Conservation (phyloP, 768 basidiomycete genomes). For the Kwoniella sp. region DNA sequence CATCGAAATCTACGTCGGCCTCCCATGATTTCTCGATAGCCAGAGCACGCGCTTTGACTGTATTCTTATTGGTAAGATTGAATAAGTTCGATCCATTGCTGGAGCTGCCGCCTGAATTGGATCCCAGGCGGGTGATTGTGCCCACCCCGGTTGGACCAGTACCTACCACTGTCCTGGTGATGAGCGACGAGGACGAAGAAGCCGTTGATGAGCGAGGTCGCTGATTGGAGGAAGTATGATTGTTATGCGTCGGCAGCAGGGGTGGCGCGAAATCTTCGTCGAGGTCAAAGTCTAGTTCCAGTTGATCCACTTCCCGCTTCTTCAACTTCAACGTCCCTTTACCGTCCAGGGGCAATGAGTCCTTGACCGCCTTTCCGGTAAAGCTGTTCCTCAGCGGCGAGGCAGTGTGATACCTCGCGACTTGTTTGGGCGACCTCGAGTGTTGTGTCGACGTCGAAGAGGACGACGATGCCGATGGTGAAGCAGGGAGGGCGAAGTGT, state of each 20-base stretch:
- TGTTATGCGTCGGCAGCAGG: neutral
- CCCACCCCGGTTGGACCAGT: constrained; percentile 41
- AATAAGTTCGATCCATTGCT: neutral
- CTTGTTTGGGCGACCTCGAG: constrained; percentile 3
- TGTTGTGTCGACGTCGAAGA: constrained; percentile 19
- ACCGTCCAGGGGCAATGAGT: constrained; percentile 7
- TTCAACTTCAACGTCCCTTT: constrained; percentile 26
- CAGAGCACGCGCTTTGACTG: constrained; percentile 26
- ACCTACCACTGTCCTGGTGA: constrained; percentile 33
- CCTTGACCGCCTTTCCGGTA: neutral
- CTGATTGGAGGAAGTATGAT: too few relatives aligned
- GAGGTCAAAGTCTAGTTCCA: constrained; percentile 12
- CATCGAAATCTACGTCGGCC: constrained; percentile 40
- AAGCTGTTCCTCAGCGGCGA: constrained; percentile 20
- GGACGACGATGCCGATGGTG: constrained; percentile 16
- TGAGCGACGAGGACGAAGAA: constrained; percentile 9
- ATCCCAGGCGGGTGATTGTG: constrained; percentile 38
- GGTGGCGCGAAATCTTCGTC: constrained; percentile 21
- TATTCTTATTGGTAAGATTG: constrained; percentile 8
- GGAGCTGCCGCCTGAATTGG: neutral
- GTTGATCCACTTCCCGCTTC: constrained; percentile 17
- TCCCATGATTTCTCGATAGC: constrained; percentile 39
- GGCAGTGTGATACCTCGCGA: constrained; percentile 6
- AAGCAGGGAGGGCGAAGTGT: constrained; percentile 21
- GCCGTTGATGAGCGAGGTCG: constrained; percentile 21